Evolutionary conservation across 208 protist genomes (phyloP).

Genomic region (Herpetomonas tarakana): DNA sequence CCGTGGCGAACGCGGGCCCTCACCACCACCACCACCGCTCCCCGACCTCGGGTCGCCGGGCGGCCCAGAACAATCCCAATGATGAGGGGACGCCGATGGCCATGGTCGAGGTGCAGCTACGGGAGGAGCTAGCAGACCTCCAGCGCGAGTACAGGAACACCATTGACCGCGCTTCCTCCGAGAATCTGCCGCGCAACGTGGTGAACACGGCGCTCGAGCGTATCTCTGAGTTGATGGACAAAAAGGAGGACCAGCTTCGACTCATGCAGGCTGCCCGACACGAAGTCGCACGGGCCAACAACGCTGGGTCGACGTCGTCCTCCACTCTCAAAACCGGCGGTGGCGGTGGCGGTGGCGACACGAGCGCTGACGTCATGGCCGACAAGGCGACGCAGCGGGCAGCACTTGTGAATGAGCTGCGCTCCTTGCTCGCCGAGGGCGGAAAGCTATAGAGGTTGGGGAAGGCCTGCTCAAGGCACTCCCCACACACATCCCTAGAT

Average conservation of each 20-base stretch:
- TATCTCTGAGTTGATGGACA: conserved; percentile 60
- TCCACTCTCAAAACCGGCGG: not conserved
- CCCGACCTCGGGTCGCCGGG: not conserved
- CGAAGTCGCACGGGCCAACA: conserved; percentile 44
- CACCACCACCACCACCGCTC: not conserved
- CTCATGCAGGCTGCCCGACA: conserved; percentile 54
- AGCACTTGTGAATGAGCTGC: conserved; percentile 79
- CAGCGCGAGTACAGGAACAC: conserved; percentile 74
- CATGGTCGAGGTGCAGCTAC: conserved; percentile 63
- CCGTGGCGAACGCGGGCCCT: not conserved
- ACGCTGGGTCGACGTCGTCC: not conserved
- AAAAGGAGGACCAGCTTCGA: conserved; percentile 79
- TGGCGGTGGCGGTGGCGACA: conserved; percentile 1
- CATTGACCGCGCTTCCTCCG: conserved; percentile 34
- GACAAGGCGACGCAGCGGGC: conserved; percentile 64
- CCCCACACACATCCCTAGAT: too few relatives aligned
- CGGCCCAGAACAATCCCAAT: not conserved
- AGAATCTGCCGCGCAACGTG: conserved; percentile 54
- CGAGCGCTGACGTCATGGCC: conserved; percentile 7
- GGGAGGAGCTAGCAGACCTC: conserved; percentile 61
- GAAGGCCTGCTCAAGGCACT: too few relatives aligned
- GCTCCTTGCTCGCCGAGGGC: conserved; percentile 53
- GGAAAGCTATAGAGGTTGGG: conserved; percentile 6
- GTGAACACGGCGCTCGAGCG: conserved; percentile 48
- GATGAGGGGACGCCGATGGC: conserved; percentile 24